Percentiles rank a stretch among this genome's conserved stretches.
These are phyloP conservation scores for Iris pallida DNA, from an alignment of 116 monocot species.

Conservation along the genomic window DNA sequence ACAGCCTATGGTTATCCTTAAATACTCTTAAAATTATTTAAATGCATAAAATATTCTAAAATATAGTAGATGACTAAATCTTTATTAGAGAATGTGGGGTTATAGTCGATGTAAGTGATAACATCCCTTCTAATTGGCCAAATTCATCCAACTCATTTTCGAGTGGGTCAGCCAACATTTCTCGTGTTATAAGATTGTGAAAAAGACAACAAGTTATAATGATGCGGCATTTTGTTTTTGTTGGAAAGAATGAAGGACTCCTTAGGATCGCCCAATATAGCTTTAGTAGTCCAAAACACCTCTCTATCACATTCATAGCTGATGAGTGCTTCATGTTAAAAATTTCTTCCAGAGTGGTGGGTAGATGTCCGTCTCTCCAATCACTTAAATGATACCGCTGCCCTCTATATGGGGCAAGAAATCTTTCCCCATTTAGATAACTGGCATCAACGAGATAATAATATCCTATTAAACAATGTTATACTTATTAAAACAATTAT, in stretches of 20 bases:
- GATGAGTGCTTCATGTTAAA: not conserved
- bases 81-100: too few species aligned
- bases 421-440: slow-evolving; percentile 3
- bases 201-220: not conserved
- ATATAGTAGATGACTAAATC: too few species aligned
- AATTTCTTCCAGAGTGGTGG: not conserved
- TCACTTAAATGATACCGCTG: slow-evolving; percentile 10
- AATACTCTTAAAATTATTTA: too few species aligned
- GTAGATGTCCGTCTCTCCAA: not conserved
- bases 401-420: slow-evolving; percentile 6
- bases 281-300: not conserved
- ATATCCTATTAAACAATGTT: not conserved
- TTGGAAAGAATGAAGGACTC: not conserved
- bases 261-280: not conserved
- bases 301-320: not conserved
- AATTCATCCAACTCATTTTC: not conserved
- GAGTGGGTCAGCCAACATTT: not conserved
- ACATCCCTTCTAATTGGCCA: not conserved
- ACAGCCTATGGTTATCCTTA: too few species aligned
- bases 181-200: not conserved
- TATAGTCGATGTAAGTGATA: too few species aligned
- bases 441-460: slow-evolving; percentile 7
- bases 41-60: too few species aligned
- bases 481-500: not conserved
- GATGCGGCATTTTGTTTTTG: not conserved